Base-by-base conservation (phyloP, 1,284 basidiomycete genomes). In the Ustilago vetiveriae region DNA sequence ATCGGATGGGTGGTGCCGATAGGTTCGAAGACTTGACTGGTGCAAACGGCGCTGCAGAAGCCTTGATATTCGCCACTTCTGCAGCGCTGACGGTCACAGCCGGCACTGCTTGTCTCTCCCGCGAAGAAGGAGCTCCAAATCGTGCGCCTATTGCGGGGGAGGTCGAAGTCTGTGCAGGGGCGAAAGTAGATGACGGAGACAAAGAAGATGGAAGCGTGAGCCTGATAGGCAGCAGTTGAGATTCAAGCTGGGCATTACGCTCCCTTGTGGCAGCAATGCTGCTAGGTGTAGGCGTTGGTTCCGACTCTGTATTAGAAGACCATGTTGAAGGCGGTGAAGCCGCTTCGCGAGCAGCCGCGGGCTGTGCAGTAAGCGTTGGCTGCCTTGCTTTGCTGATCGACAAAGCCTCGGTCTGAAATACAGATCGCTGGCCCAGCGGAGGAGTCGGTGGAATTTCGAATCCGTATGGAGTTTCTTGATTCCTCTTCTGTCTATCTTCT, bases 271-370 rank as follows among this genome's bases (percentile, higher is more conserved):
- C 72, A 3, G 72, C 70, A 5, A 75, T 51, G 36, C 72, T 75
- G 44, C 70, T 73, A 3, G 66, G 70, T 3, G 70, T 75, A 3
- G 72, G 72, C 5, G 72, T 75, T 3, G 60, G 70, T 16, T 64
- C 57, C 2, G 70, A 73, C 13, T 66, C 72, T 19, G 43, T 57
- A n/a, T 42, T 51, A 0, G 65, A 64, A 1, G 66, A 70, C 72
- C 72, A 72, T 2, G 46, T 43, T 6, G 60, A 66, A 5, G 51
- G 46, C 13, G 33, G 41, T 9, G 54, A 54, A 8, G 44, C 46
- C 4, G 29, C 30, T 10, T 47, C 32, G 3, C 32, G 19, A 6
- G 50, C 44, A 7, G 49, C 33, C 6, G 41, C 44, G n/a, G 30
- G 16, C 6, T 48, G 29, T 10, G 44, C 33, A 22, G 44, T 24